Evolutionary conservation across 441 rosid genomes (phyloP), one percentile per base, ranked within the genome.

Genomic region (Populus hybrid): DNA sequence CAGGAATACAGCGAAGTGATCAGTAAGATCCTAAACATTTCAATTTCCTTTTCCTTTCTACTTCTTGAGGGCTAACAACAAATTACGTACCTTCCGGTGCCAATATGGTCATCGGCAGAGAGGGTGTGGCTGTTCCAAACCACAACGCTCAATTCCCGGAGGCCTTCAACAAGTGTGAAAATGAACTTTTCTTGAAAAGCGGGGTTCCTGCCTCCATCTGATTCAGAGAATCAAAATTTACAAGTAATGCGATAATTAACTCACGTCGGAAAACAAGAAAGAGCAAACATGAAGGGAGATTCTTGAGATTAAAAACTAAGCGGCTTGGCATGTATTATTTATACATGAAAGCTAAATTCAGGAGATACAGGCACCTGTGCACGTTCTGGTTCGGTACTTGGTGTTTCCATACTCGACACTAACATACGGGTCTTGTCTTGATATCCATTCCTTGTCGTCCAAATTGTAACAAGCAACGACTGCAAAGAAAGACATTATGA

Each of bases 361-460:
- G 54, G 67, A 57, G 8, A 14, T 7, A 26, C 34, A 54, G 9
- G 57, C 42, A 85, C 91, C 93, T 70, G 87, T 87, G 81, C 91
- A 85, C 30, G 88, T 88, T 83, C 59, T 88, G 77, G 93, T 90
- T 77, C 87, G 76, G 74, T 59, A 83, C 61, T 73, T 82, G 81
- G 83, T 32, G 80, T 79, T 74, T 16, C 85, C 83, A 69, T 87
- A 87, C 75, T 87, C 90, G 18, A 88, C 50, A 74, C 83, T 79
- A 32, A 84, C 87, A 72, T 85, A 90, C 38, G 93, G 90, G 61
- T 90, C 90, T 84, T 87, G 93, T 74, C 86, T 83, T 20, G 91
- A 86, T 54, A 88, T 75, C 93, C 91, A 90, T 72, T 90, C 93
- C 24, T 76, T 90, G 67, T 88, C 91, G 12, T 85, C 83, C 88